These are phyloP conservation scores for Cytospora leucostoma DNA, from an alignment of 2,329 filamentous ascomycete species.

Conservation along the genomic window DNA sequence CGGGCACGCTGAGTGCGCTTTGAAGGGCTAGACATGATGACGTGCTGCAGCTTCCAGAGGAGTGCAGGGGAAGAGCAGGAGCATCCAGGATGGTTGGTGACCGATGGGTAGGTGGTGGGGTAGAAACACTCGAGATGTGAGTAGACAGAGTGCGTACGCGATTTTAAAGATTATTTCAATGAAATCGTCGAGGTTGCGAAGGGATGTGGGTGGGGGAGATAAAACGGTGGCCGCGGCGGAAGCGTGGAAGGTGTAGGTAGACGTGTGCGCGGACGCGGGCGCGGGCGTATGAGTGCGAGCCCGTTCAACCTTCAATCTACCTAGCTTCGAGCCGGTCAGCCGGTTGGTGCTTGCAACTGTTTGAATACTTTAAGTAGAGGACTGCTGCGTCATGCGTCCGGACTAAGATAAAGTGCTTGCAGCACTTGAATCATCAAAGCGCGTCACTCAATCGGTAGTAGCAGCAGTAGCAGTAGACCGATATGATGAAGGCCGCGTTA, in stretches of 20 bases:
- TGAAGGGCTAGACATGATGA: constrained; percentile 36
- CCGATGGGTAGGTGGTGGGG: neutral
- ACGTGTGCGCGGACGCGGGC: neutral
- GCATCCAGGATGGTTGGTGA: constrained; percentile 21
- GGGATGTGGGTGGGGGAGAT: constrained; percentile 17
- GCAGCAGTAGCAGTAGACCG: neutral
- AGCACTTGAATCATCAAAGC: constrained; percentile 8
- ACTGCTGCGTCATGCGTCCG: neutral
- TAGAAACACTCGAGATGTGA: neutral
- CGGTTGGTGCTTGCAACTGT: neutral
- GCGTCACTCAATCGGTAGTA: neutral
- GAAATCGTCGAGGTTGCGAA: constrained; percentile 20
- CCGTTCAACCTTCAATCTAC: neutral
- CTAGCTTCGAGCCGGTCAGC: neutral
- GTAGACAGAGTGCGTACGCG: constrained; percentile 2
- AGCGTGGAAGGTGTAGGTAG: neutral
- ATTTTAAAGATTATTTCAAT: constrained; percentile 20
- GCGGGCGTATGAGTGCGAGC: neutral
- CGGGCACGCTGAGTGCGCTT: constrained; percentile 38
- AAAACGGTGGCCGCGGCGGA: neutral
- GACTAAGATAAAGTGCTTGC: constrained; percentile 20
- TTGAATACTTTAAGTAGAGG: neutral
- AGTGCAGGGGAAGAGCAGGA: constrained; percentile 12
- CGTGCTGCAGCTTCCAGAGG: constrained; percentile 15
- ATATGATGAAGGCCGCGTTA: neutral